These are phyloP conservation scores for Henckelia pumila DNA, from an alignment of 257 asterid species.

Conservation along the genomic window DNA sequence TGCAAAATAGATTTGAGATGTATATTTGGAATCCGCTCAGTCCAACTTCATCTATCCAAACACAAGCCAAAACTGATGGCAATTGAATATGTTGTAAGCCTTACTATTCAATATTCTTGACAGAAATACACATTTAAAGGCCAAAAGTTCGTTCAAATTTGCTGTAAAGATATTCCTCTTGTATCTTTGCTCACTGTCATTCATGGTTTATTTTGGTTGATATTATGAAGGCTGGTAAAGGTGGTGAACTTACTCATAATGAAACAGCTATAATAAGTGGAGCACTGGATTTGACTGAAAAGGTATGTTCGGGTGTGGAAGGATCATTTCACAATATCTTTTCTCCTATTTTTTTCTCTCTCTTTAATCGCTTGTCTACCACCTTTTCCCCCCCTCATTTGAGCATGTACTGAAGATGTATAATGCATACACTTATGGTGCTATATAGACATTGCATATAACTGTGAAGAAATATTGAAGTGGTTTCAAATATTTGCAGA, in stretches of 20 bases:
- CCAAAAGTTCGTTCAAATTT: neutral
- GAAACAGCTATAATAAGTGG: slow-evolving; percentile 96
- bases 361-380: no score
- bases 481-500: slow-evolving; percentile 46
- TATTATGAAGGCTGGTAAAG: slow-evolving; percentile 83
- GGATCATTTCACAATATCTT: neutral
- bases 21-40: neutral
- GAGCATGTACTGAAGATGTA: neutral
- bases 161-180: neutral
- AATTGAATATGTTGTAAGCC: neutral
- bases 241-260: slow-evolving; percentile 91
- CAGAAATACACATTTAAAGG: neutral
- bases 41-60: neutral
- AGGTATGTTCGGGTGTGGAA: slow-evolving; percentile 44
- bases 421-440: neutral
- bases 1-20: neutral
- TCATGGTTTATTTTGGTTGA: slow-evolving; percentile 14
- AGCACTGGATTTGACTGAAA: slow-evolving; percentile 94
- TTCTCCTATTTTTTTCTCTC: neutral
- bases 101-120: slow-evolving; percentile 1
- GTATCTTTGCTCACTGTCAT: neutral
- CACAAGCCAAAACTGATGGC: neutral
- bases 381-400: no score
- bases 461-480: slow-evolving; percentile 1
- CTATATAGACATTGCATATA: neutral